Base-by-base conservation (phyloP, 495 filamentous ascomycete genomes). In the Aspergillus leporis region DNA sequence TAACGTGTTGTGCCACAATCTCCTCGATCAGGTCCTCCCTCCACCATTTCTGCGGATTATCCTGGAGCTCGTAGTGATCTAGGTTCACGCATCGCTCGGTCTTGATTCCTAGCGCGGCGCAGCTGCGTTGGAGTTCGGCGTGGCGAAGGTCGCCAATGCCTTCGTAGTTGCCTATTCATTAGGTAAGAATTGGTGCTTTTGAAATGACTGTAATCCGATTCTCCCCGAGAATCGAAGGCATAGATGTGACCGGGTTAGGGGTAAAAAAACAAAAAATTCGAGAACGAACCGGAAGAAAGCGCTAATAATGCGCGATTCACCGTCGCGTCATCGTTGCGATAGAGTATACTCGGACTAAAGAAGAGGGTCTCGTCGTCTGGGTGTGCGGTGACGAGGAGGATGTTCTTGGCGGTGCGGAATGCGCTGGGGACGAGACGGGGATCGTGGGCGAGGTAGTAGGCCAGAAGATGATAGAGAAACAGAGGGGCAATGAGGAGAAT, bases 281-380 rank as follows among this genome's bases (percentile, higher is more conserved):
- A 40, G 5, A 28, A 48, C 46, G 43, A 51, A 58, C 55, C 47
- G 4, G 34, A 51, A 10, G 48, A 58, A 34, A 60, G 22, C 1
- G 48, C 51, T 19, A 60, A 12, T 31, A 60, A 34, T 0, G 51
- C 31, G 13, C 51, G 41, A 10, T 30, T 55, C 5, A 60, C 58
- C 7, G 19, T 47, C 18, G 43, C 21, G n/a, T 55, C 23, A 4
- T 49, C 41, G 1, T n/a, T 22, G n/a, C 52, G 38, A 9, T 60
- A 55, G 28, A 60, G 45, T 10, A 55, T 49, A 13, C 41, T 55
- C 10, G 58, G 58, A 21, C 51, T 55, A 32, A 60, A 60, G 58
- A 60, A 60, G 18, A 60, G 51, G 9, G 49, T 55, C 51, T 60
- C 58, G 43, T 60, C 58, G 45, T 60, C 58, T 12, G 58, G 58